Percentiles rank a stretch among this genome's conserved stretches.
These are phyloP conservation scores for Gastrolobium bilobum DNA, from an alignment of 306 rosid genomes.

Conservation along the genomic window DNA sequence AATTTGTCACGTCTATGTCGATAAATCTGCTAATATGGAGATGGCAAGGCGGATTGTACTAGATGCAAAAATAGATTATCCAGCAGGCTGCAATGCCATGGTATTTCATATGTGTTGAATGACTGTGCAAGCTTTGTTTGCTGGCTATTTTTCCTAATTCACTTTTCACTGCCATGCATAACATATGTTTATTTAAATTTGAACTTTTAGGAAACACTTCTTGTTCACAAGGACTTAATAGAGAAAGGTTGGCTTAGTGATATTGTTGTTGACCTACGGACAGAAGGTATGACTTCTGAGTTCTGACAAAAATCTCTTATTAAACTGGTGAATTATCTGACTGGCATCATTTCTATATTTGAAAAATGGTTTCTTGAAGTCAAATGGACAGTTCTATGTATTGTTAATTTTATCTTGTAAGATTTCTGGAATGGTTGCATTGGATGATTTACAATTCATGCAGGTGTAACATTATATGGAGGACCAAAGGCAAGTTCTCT, in stretches of 20 bases:
- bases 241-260: slow-evolving; percentile 64
- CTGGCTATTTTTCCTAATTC: slow-evolving; percentile 19
- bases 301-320: slow-evolving; percentile 28
- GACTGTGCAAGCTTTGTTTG: slow-evolving; percentile 26
- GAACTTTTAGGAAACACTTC: slow-evolving; percentile 90
- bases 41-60: slow-evolving; percentile 80
- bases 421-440: slow-evolving; percentile 37
- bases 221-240: slow-evolving; percentile 80
- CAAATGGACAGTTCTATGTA: not conserved
- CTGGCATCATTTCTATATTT: not conserved
- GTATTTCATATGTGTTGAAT: slow-evolving; percentile 57
- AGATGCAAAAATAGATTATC: slow-evolving; percentile 97
- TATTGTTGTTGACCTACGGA: slow-evolving; percentile 70
- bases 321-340: slow-evolving; percentile 12
- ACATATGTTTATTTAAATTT: slow-evolving; percentile 36
- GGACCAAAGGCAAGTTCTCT: slow-evolving; percentile 83
- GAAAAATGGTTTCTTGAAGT: slow-evolving; percentile 16
- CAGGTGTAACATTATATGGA: slow-evolving; percentile 87
- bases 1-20: slow-evolving; percentile 93
- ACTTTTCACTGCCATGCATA: slow-evolving; percentile 31
- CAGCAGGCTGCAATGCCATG: slow-evolving; percentile 99
- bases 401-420: not conserved
- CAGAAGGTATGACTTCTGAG: slow-evolving; percentile 69
- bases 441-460: slow-evolving; percentile 36
- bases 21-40: slow-evolving; percentile 91